phyloP scores from a whole-genome alignment of 2,329 filamentous ascomycete species.

The Dothideomycetes sp. region DNA sequence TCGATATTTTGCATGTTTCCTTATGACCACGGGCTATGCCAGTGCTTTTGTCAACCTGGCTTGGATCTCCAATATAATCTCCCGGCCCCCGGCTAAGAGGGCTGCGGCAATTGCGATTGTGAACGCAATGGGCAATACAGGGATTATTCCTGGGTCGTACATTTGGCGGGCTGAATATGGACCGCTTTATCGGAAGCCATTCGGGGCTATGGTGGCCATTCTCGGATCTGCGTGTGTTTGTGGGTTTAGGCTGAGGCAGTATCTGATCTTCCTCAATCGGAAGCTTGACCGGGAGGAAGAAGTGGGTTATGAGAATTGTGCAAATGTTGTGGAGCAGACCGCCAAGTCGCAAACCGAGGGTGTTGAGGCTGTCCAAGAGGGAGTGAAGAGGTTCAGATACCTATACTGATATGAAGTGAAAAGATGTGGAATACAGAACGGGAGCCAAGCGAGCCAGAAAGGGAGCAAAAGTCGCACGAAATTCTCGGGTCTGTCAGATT shows the following conservation, averaged over 20 bases:
- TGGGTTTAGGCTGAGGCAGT: neutral
- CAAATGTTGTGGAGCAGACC: no score
- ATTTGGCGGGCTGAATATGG: neutral
- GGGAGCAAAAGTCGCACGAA: no score
- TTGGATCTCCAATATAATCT: slow-evolving; percentile 36
- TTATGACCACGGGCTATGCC: slow-evolving; percentile 47
- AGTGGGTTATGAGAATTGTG: neutral
- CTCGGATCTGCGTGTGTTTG: neutral
- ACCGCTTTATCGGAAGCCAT: neutral
- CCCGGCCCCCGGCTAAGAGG: slow-evolving; percentile 18
- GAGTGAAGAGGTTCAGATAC: no score
- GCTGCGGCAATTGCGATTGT: slow-evolving; percentile 19
- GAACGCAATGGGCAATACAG: slow-evolving; percentile 16
- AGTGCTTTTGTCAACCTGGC: slow-evolving; percentile 48
- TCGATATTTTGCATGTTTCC: slow-evolving; percentile 50
- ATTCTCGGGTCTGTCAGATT: no score
- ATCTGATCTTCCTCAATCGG: neutral
- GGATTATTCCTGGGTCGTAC: neutral
- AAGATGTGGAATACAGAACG: no score
- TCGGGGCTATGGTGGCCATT: neutral
- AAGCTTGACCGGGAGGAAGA: neutral
- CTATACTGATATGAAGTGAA: no score
- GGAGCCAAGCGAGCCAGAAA: no score
- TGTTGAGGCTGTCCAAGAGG: no score
- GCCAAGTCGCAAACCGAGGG: no score